Evolutionary conservation across 345 rosid genomes (phyloP), one percentile per base, ranked within the genome.

Genomic region (Microthlaspi erraticum): DNA sequence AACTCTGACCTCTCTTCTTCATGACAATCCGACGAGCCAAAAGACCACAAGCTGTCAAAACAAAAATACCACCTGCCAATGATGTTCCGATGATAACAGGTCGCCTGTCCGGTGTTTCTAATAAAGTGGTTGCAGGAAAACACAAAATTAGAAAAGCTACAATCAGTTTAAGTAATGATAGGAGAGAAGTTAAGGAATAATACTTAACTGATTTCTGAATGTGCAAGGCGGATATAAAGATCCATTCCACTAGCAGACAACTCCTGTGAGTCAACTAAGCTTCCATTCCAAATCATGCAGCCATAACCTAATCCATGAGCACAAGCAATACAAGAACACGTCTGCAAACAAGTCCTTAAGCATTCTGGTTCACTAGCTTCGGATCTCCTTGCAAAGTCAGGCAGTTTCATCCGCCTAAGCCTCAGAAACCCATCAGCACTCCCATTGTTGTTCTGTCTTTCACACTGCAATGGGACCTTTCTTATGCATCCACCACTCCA

Each of bases 401-500:
- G 91, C 55, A 84, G 39, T 57, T 77, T 78, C 74, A 84, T 68
- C 14, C 7, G 69, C 13, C 48, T 41, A 3, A 77, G 58, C 70
- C 70, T 79, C 60, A 70, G 16, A 43, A 88, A 81, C 18, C 78
- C 81, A 71, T 84, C 88, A 33, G 29, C 69, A 61, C 55, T 74
- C 10, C 34, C 71, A 54, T 54, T 78, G 61, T 42, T 55, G 53
- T 34, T 44, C 50, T 45, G 50, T 63, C 56, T 72, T 20, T 70
- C 44, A 12, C 88, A 88, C 38, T 64, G 74, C 66, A 84, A 16
- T 8, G 61, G 37, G 2, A 6, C 77, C 55, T 17, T 74, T 78
- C 86, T 83, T 4, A 59, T 64, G 56, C 93, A 84, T 1, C 93
- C 90, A 59, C 81, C 39, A 6, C 37, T 75, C 87, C 83, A 86